These are phyloP conservation scores for Buxus sempervirens DNA, from an alignment of 164 flowering plant genomes.

Conservation along the genomic window DNA sequence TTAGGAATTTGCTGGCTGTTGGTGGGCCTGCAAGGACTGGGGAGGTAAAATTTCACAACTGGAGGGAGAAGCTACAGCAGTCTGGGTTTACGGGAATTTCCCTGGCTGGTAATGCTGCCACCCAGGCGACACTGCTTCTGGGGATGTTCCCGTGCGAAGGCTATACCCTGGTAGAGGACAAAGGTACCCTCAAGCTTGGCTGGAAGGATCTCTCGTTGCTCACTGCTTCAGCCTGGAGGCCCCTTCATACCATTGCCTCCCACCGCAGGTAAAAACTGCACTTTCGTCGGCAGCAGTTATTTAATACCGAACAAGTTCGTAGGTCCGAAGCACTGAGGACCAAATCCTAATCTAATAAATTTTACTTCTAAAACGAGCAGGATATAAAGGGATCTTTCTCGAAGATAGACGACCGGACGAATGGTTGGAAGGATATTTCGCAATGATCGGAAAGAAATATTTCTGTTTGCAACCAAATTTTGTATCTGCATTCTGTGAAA, in stretches of 20 bases:
- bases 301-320: too few relatives aligned
- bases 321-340: too few relatives aligned
- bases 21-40: constrained; percentile 76
- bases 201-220: constrained; percentile 97
- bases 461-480: too few relatives aligned
- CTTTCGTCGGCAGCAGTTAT: too few relatives aligned
- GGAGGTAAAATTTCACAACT: constrained; percentile 69
- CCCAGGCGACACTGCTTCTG: constrained; percentile 81
- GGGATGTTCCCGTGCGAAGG: constrained; percentile 98
- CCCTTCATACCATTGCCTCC: constrained; percentile 25
- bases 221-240: constrained; percentile 97
- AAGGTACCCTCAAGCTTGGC: constrained; percentile 87
- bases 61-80: constrained; percentile 88
- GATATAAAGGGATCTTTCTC: too few relatives aligned
- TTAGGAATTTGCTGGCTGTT: constrained; percentile 64
- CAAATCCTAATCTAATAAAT: too few relatives aligned
- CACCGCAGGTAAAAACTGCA: neutral
- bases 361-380: too few relatives aligned
- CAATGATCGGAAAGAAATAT: too few relatives aligned
- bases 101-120: constrained; percentile 85
- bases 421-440: too few relatives aligned
- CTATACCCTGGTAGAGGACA: constrained; percentile 90
- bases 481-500: too few relatives aligned
- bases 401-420: too few relatives aligned
- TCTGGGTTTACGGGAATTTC: constrained; percentile 81